phyloP scores from a whole-genome alignment of 371 early-diverging fungal species.

The Coemansia sp. region DNA sequence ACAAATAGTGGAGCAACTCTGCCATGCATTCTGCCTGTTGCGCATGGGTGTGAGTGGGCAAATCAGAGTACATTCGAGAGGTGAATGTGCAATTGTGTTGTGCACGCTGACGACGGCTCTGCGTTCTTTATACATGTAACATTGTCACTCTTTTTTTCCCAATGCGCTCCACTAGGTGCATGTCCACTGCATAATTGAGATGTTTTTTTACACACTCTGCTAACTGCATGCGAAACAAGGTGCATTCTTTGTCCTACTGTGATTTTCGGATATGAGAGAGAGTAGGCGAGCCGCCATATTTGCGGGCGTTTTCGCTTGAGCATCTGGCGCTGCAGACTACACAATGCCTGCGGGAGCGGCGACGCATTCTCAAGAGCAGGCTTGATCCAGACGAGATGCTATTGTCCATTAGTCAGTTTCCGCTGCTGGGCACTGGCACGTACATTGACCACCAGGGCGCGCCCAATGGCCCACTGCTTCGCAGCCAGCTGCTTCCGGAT shows the following conservation, averaged over 20 bases:
- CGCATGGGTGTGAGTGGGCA: not conserved
- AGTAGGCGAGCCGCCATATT: slow-evolving; percentile 40
- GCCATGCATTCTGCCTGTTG: not conserved
- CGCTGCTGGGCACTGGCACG: slow-evolving; percentile 31
- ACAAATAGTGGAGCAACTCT: not conserved
- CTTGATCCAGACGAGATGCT: slow-evolving; percentile 44
- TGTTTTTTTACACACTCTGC: not conserved
- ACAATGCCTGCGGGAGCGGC: slow-evolving; percentile 32
- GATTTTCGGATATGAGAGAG: not conserved
- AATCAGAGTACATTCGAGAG: not conserved
- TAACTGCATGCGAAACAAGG: not conserved
- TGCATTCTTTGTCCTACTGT: not conserved
- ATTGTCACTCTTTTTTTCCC: not conserved
- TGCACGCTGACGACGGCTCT: not conserved
- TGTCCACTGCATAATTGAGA: not conserved
- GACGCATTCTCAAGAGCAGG: slow-evolving; percentile 30
- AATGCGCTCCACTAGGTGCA: not conserved
- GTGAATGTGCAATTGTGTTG: slow-evolving; percentile 9
- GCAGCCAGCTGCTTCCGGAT: slow-evolving; percentile 39
- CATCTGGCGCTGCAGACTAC: slow-evolving; percentile 30
- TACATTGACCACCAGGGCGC: slow-evolving; percentile 35
- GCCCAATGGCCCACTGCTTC: slow-evolving; percentile 39
- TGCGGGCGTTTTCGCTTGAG: slow-evolving; percentile 30
- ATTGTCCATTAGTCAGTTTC: slow-evolving; percentile 43
- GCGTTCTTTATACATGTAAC: not conserved